Percentiles rank a stretch among this genome's conserved stretches.
These are phyloP conservation scores for Diplodia sapinea DNA, from an alignment of 2,329 filamentous ascomycete genomes.

Conservation along the genomic window DNA sequence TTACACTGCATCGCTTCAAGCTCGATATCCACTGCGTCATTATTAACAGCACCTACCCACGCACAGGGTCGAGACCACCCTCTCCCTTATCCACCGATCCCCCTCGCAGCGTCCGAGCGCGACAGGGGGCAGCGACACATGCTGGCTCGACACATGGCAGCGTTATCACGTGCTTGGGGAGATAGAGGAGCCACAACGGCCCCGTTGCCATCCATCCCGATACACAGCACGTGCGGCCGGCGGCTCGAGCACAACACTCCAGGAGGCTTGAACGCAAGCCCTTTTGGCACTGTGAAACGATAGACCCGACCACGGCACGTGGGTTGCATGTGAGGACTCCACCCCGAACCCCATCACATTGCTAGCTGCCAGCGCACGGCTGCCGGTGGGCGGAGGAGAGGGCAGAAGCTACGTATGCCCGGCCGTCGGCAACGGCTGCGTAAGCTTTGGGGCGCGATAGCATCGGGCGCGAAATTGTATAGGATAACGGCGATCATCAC, in stretches of 20 bases:
- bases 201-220: conserved; percentile 1
- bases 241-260: conserved; percentile 5
- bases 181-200: conserved; percentile 2
- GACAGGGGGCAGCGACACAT: neutral
- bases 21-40: conserved; percentile 20
- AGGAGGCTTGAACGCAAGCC: neutral
- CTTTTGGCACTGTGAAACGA: conserved; percentile 4
- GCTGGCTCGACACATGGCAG: conserved; percentile 4
- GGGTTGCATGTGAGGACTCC: conserved; percentile 10
- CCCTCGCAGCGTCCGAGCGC: conserved; percentile 24
- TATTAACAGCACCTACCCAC: conserved; percentile 14
- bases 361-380: neutral
- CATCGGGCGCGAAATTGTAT: neutral
- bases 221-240: conserved; percentile 14
- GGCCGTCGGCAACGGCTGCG: neutral
- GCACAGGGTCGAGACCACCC: conserved; percentile 27
- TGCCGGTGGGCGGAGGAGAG: neutral
- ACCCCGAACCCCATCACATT: neutral
- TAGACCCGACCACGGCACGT: neutral
- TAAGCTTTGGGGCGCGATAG: conserved; percentile 5
- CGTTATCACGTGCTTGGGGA: conserved; percentile 7
- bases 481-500: neutral
- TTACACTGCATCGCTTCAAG: neutral
- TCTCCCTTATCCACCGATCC: conserved; percentile 24
- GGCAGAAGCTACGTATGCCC: neutral